Evolutionary conservation across 1,284 basidiomycete species (phyloP).

Genomic region (Austropuccinia psidii): DNA sequence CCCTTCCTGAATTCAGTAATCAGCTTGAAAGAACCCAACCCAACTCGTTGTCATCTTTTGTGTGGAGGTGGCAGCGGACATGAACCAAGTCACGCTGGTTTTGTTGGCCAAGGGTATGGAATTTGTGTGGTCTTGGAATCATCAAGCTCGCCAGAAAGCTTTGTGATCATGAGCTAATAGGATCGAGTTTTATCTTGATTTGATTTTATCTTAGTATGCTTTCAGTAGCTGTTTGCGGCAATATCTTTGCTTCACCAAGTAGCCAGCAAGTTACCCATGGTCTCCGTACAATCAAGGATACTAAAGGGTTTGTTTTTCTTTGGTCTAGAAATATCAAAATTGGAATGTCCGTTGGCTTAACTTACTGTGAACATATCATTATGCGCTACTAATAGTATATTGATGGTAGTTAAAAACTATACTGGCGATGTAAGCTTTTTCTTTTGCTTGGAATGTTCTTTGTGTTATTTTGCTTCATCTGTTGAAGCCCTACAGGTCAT

Average conservation of each 20-base stretch:
- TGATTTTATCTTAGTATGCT: conserved; percentile 55
- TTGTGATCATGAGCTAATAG: conserved; percentile 48
- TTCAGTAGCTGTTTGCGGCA: conserved; percentile 75
- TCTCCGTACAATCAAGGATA: conserved; percentile 67
- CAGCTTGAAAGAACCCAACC: conserved; percentile 56
- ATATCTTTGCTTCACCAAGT: conserved; percentile 79
- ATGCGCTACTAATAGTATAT: conserved; percentile 53
- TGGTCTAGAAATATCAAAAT: neutral
- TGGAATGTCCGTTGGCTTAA: neutral
- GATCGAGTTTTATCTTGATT: no score
- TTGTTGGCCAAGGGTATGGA: conserved; percentile 54
- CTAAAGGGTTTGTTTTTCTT: conserved; percentile 62
- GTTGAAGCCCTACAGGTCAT: conserved; percentile 69
- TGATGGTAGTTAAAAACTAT: conserved; percentile 66
- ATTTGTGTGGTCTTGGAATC: no score
- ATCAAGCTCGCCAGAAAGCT: no score
- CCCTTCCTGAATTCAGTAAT: conserved; percentile 53
- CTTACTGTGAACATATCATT: neutral
- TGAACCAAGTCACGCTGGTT: conserved; percentile 76
- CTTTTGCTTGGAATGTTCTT: neutral
- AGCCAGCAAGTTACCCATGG: conserved; percentile 69
- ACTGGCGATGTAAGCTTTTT: conserved; percentile 40
- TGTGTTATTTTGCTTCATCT: neutral
- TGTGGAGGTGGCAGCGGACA: conserved; percentile 87
- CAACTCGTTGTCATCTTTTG: conserved; percentile 66